Conservation (phyloP, 108 stramenopile genomes). For the Pseudonitzschia delicatissima region DNA sequence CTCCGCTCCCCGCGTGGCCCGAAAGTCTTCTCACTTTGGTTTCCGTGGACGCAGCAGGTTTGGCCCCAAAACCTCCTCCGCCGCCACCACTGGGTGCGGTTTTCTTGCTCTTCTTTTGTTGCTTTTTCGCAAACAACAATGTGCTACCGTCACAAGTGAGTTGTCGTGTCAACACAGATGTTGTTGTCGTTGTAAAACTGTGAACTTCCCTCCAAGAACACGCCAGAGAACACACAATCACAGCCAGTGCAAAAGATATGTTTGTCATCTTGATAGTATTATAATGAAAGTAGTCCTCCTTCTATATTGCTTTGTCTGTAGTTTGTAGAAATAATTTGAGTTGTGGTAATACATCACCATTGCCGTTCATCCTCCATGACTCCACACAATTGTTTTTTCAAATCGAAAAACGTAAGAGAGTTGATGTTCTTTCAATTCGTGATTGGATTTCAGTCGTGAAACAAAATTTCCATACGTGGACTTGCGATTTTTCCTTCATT, state of each 20-base stretch:
- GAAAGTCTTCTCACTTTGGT: slow-evolving; percentile 46
- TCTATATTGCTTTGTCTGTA: too few relatives aligned
- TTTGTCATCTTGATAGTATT: not conserved
- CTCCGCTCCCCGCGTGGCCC: slow-evolving; percentile 62
- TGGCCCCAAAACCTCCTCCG: slow-evolving; percentile 11
- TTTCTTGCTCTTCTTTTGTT: not conserved
- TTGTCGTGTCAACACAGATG: not conserved
- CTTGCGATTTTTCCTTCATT: too few relatives aligned
- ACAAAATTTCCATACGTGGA: too few relatives aligned
- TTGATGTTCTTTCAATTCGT: not conserved
- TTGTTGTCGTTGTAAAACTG: not conserved
- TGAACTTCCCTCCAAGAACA: not conserved
- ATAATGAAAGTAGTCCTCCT: too few relatives aligned
- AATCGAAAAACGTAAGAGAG: too few relatives aligned
- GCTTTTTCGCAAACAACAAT: not conserved
- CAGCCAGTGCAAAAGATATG: not conserved
- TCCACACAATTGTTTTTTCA: not conserved
- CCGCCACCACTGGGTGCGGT: not conserved
- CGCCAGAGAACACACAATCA: not conserved
- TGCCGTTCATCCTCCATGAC: not conserved
- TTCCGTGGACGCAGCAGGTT: not conserved
- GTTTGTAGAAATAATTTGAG: not conserved
- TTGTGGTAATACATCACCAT: not conserved
- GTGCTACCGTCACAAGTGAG: not conserved
- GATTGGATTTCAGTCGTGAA: too few relatives aligned